Base-by-base conservation (phyloP, 108 stramenopile species). In the Seminavis robusta region DNA sequence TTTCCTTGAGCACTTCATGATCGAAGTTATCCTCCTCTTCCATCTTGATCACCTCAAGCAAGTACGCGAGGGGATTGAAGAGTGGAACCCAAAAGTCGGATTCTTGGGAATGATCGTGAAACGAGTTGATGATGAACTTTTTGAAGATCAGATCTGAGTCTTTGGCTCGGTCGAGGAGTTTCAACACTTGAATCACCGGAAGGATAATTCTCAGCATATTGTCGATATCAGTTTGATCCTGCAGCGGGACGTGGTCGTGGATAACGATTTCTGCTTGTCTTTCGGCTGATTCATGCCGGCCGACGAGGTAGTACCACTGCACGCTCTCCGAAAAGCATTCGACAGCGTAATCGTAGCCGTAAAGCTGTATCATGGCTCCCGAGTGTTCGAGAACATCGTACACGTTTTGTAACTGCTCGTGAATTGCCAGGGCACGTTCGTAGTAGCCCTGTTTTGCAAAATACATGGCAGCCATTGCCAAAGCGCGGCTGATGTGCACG, bases 401-500 rank as follows among this genome's bases (percentile, higher is more conserved):
- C 31, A 79, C 65, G 26, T 59, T 13, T 40, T 72, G 48, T n/a
- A n/a, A n/a, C 28, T 81, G 61, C 36, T 32, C 39, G 27, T 74
- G 47, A 21, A 74, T 47, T 26, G 59, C 39, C 9, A 75, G 21
- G 0, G 83, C 79, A 60, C 67, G 47, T 34, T 84, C 80, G 44
- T 74, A 79, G 17, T 68, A 51, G 2, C 76, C 70, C 26, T 69
- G 41, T 17, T 74, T 53, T 23, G 65, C 70, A 16, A 77, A 54
- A 42, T 62, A 67, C 39, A 69, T 64, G 1, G 66, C 77, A 55
- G 81, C 37, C 77, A 84, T 81, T 45, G 79, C 65, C 4, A 84
- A 39, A 15, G 80, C 79, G 15, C 83, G 70, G 45, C 76, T 62
- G 31, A 78, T 77, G 43, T 84, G 83, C 7, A 84, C 52, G 13